Evolutionary conservation across 352 stramenopile genomes (phyloP).

Genomic region (Phytophthora colocasiae): DNA sequence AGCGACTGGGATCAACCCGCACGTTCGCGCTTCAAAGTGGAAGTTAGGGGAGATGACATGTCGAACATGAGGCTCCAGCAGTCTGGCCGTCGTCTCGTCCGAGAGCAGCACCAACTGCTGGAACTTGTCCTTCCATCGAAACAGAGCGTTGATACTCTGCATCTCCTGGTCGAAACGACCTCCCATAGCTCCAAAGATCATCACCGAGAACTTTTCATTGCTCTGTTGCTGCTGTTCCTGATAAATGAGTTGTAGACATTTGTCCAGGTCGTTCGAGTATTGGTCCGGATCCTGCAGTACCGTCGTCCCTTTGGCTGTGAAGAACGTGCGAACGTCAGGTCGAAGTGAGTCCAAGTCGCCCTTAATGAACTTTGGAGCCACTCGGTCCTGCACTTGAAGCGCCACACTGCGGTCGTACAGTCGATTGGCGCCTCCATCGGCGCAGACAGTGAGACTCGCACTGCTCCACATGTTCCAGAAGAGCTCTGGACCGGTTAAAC

Average conservation of each 20-base stretch:
- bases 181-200: slow-evolving; percentile 96
- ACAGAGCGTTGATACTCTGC: slow-evolving; percentile 94
- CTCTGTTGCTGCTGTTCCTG: slow-evolving; percentile 47
- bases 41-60: slow-evolving; percentile 88
- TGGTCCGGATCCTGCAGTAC: slow-evolving; percentile 89
- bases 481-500: slow-evolving; percentile 41
- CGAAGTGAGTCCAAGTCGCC: slow-evolving; percentile 96
- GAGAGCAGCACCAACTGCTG: slow-evolving; percentile 88
- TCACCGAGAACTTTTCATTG: slow-evolving; percentile 61
- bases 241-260: slow-evolving; percentile 77
- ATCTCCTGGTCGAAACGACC: slow-evolving; percentile 98
- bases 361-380: slow-evolving; percentile 92
- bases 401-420: slow-evolving; percentile 82
- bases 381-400: slow-evolving; percentile 45
- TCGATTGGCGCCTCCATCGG: slow-evolving; percentile 96
- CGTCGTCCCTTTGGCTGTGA: slow-evolving; percentile 60
- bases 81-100: slow-evolving; percentile 88
- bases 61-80: slow-evolving; percentile 68
- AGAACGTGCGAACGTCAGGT: slow-evolving; percentile 88
- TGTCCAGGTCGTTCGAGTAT: slow-evolving; percentile 96
- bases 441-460: slow-evolving; percentile 86
- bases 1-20: slow-evolving; percentile 94
- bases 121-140: slow-evolving; percentile 87
- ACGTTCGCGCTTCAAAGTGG: slow-evolving; percentile 92
- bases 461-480: slow-evolving; percentile 80